Base-by-base conservation (phyloP, 768 basidiomycete genomes). In the Phaeolepiota aurea region DNA sequence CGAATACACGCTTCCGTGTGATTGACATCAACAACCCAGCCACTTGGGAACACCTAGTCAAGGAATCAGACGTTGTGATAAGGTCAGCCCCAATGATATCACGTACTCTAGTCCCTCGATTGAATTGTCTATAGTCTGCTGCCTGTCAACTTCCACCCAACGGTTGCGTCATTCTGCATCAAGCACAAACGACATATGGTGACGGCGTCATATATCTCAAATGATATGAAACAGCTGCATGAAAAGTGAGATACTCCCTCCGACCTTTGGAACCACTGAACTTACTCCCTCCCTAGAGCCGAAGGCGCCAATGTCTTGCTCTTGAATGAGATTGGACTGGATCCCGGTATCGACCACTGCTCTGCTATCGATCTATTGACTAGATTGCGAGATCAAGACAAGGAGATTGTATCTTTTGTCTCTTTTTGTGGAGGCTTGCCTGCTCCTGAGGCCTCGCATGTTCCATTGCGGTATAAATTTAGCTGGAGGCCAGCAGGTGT, bases 401-500 rank as follows among this genome's bases (percentile, higher is more conserved):
- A 78, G 55, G 56, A 64, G 11, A 68, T 90, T 7, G 53, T 71
- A 0, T 82, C 85, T 0, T 96, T 94, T 57, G 77, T 77, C 1
- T 91, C 88, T 1, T 93, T 93, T 69, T 97, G 93, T 42, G 93
- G 93, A 1, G 93, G 93, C 1, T 66, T 97, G 3, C 93, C 93
- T 0, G 81, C 83, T 1, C 87, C 87, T 0, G 84, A 84, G 14
- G 51, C 51, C 32, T 51, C 61, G 5, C 58, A 67, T 45, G 76
- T 83, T 12, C 89, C 90, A 1, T 62, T 93, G 7, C 72, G 82
- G n/a, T 92, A 94, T 54, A 94, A 92, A 54, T 91, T 91, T 54
- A 88, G 89, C 48, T 97, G 93, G 93, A 86, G 79, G 37, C 91
- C 93, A 0, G 70, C 79, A 43, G 92, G 89, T 3, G 91, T 94